These are phyloP conservation scores for Ceratobasidium sp. DNA, from an alignment of 1,284 basidiomycete species.

Conservation along the genomic window DNA sequence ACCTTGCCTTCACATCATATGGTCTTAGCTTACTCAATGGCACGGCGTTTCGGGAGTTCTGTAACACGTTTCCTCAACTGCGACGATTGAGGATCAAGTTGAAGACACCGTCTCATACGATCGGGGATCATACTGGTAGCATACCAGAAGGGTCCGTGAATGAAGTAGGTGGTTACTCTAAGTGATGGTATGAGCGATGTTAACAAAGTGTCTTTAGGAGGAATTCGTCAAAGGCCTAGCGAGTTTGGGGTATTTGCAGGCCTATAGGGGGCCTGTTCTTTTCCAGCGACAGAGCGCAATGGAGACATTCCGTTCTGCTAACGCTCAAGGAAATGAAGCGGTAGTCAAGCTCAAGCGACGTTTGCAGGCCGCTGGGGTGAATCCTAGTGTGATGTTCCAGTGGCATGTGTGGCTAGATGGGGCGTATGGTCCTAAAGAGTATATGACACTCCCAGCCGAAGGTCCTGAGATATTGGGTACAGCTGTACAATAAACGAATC, in stretches of 20 bases:
- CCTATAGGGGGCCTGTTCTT: conserved; percentile 5
- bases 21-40: conserved; percentile 9
- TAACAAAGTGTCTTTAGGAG: not conserved
- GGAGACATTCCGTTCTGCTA: not conserved
- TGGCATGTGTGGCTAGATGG: conserved; percentile 10
- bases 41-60: conserved; percentile 4
- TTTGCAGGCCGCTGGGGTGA: not conserved
- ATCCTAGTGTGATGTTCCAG: not conserved
- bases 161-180: not conserved
- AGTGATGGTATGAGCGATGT: too few relatives aligned
- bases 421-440: not conserved
- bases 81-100: conserved; percentile 1
- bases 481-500: not conserved
- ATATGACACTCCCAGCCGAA: not conserved
- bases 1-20: conserved; percentile 12
- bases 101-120: not conserved
- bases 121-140: not conserved
- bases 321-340: not conserved
- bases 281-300: not conserved
- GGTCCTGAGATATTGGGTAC: not conserved
- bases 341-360: not conserved
- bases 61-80: not conserved
- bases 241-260: not conserved
- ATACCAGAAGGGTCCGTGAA: not conserved
- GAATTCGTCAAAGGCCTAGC: conserved; percentile 13